These are phyloP conservation scores for Tolypocladium capitatum DNA, from an alignment of 2,329 filamentous ascomycete species.

Conservation along the genomic window DNA sequence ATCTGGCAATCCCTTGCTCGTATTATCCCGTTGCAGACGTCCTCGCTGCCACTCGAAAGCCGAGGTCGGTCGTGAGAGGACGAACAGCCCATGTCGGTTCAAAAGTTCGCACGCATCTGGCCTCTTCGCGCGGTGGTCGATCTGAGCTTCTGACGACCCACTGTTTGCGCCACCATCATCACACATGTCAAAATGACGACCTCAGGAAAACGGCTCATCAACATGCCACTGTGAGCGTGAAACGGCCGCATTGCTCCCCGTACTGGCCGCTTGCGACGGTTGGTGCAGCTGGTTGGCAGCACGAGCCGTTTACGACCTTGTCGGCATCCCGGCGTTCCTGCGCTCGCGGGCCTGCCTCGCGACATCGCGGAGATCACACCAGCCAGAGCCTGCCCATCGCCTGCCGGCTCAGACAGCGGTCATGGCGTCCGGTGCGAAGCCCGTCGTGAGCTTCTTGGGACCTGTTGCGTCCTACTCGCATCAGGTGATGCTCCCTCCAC, in stretches of 20 bases:
- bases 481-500: slow-evolving; percentile 24
- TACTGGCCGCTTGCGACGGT: background rate
- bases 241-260: background rate
- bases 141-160: background rate
- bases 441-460: slow-evolving; percentile 35
- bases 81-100: background rate
- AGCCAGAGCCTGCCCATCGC: background rate
- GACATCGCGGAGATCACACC: background rate
- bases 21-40: background rate
- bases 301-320: background rate
- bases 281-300: background rate
- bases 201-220: background rate
- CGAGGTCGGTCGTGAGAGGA: background rate
- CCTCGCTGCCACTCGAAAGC: background rate
- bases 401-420: slow-evolving; percentile 2
- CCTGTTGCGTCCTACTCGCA: slow-evolving; percentile 37
- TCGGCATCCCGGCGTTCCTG: background rate
- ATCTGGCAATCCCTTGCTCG: no score
- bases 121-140: background rate
- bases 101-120: background rate
- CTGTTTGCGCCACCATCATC: background rate
- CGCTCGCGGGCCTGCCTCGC: background rate
- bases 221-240: background rate
- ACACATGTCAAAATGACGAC: background rate
- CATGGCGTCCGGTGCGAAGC: slow-evolving; percentile 19